Conservation (phyloP, 2,329 filamentous ascomycete species). For the Colletotrichum sp. region DNA sequence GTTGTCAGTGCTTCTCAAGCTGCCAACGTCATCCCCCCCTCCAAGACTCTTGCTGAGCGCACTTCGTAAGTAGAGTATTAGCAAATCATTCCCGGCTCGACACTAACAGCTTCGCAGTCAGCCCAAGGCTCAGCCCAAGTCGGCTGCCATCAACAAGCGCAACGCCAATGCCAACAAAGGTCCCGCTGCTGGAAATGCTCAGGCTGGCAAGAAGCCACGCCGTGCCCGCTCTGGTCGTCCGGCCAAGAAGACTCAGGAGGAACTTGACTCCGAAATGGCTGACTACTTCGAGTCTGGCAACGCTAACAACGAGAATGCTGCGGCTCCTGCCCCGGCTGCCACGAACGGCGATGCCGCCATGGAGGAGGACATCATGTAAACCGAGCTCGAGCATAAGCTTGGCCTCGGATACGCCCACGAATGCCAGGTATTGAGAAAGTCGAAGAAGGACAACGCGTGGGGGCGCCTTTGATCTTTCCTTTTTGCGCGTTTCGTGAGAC, state of each 20-base stretch:
- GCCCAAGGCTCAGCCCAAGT: slow-evolving; percentile 80
- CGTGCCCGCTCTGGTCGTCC: slow-evolving; percentile 66
- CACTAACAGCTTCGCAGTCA: slow-evolving; percentile 45
- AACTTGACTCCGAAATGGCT: slow-evolving; percentile 96
- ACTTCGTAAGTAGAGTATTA: slow-evolving; percentile 62
- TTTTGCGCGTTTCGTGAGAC: slow-evolving; percentile 2
- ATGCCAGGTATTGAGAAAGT: neutral
- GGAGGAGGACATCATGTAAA: slow-evolving; percentile 68
- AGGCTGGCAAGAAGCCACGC: slow-evolving; percentile 58
- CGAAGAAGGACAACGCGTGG: neutral
- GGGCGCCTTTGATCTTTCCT: slow-evolving; percentile 7
- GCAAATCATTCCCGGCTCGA: neutral
- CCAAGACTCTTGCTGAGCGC: slow-evolving; percentile 82
- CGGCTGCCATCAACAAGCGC: slow-evolving; percentile 77
- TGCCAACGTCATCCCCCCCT: slow-evolving; percentile 68
- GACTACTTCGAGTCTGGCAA: slow-evolving; percentile 78
- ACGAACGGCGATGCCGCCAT: slow-evolving; percentile 63
- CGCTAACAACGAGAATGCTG: slow-evolving; percentile 48
- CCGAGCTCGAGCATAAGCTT: neutral
- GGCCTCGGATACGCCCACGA: neutral
- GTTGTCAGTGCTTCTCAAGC: slow-evolving; percentile 80
- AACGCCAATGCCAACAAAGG: slow-evolving; percentile 50
- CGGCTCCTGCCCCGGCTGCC: slow-evolving; percentile 50
- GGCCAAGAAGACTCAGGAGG: slow-evolving; percentile 88
- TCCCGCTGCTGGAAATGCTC: slow-evolving; percentile 46